phyloP scores from a whole-genome alignment of 2,329 filamentous ascomycete species.

The Xenosphaeropsis pyriputrescens region DNA sequence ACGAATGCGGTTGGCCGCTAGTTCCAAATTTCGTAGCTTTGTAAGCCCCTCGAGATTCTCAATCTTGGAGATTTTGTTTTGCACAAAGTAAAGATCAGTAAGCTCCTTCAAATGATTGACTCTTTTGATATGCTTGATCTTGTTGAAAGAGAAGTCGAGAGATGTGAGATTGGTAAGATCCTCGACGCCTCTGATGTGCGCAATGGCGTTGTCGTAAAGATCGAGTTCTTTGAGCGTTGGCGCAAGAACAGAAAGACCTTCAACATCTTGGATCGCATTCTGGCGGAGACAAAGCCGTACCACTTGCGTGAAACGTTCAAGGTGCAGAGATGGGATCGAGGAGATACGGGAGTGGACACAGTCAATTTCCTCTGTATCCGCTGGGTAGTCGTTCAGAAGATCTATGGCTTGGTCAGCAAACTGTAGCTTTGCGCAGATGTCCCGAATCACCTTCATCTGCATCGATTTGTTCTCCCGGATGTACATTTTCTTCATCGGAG shows the following conservation, averaged over 20 bases:
- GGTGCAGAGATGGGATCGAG: conserved; percentile 61
- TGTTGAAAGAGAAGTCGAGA: conserved; percentile 94
- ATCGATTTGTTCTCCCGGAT: conserved; percentile 59
- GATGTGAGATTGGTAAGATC: conserved; percentile 58
- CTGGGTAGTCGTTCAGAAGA: conserved; percentile 43
- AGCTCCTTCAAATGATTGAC: conserved; percentile 64
- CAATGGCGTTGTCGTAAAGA: conserved; percentile 91
- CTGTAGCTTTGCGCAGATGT: too few relatives aligned
- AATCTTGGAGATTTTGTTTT: conserved; percentile 84
- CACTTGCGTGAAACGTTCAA: conserved; percentile 70
- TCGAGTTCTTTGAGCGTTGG: conserved; percentile 69
- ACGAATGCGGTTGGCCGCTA: conserved; percentile 83
- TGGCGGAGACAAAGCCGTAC: conserved; percentile 79
- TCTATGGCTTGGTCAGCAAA: conserved; percentile 23
- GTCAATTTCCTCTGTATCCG: conserved; percentile 64
- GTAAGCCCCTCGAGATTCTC: conserved; percentile 67
- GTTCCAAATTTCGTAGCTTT: conserved; percentile 69
- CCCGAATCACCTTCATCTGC: conserved; percentile 58
- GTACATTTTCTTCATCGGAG: conserved; percentile 56
- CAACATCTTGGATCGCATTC: conserved; percentile 72
- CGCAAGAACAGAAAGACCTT: conserved; percentile 53
- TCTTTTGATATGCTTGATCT: conserved; percentile 96
- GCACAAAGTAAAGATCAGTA: conserved; percentile 78
- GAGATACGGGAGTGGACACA: conserved; percentile 75
- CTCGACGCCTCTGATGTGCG: conserved; percentile 74